Evolutionary conservation across 2,329 filamentous ascomycete species (phyloP).

Genomic region (Venturia asperata): DNA sequence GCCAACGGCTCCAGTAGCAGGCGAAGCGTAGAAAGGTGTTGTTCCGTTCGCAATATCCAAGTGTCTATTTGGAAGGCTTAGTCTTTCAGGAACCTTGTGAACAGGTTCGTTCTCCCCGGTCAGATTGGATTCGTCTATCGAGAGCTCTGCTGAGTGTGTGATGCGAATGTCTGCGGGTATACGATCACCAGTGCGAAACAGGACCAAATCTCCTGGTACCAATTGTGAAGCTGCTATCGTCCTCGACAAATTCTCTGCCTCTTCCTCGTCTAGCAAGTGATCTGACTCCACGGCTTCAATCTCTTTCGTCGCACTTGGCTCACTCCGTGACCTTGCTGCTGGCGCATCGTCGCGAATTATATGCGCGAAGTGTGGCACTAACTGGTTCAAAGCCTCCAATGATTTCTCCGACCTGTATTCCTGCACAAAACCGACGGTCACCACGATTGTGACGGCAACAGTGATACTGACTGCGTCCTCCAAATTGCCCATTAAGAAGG

Average conservation of each 20-base stretch:
- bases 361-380: slow-evolving; percentile 93
- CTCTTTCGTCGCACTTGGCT: slow-evolving; percentile 24
- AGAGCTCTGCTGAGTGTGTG: slow-evolving; percentile 79
- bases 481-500: slow-evolving; percentile 82
- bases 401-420: slow-evolving; percentile 98
- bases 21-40: slow-evolving; percentile 50
- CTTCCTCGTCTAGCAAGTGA: slow-evolving; percentile 48
- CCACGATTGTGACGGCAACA: slow-evolving; percentile 92
- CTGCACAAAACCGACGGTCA: slow-evolving; percentile 91
- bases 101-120: slow-evolving; percentile 96
- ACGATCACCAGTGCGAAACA: slow-evolving; percentile 92
- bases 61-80: slow-evolving; percentile 31
- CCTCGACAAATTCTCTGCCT: slow-evolving; percentile 64
- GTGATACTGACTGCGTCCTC: slow-evolving; percentile 96
- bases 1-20: slow-evolving; percentile 52
- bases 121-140: slow-evolving; percentile 93
- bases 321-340: slow-evolving; percentile 26
- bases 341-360: slow-evolving; percentile 59
- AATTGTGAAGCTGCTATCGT: slow-evolving; percentile 83
- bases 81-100: slow-evolving; percentile 61
- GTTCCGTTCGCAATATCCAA: slow-evolving; percentile 20
- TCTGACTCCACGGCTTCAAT: slow-evolving; percentile 37
- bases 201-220: slow-evolving; percentile 84
- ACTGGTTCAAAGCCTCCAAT: slow-evolving; percentile 83
- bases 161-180: slow-evolving; percentile 95